These are phyloP conservation scores for Claviceps quebecensis DNA, from an alignment of 2,329 filamentous ascomycete genomes.

Conservation along the genomic window DNA sequence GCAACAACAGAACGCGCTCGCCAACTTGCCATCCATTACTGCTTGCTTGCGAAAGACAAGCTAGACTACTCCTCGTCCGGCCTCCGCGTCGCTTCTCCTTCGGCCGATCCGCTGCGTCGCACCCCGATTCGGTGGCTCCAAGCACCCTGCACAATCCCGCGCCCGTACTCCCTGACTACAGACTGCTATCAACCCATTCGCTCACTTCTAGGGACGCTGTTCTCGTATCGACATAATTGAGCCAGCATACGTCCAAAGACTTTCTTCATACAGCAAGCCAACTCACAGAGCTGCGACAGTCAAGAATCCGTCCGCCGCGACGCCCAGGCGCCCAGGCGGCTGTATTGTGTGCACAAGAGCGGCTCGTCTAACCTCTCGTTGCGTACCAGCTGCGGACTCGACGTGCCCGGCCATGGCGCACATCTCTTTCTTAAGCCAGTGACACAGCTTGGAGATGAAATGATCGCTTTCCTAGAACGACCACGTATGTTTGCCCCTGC, in stretches of 20 bases:
- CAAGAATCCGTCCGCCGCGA: not conserved
- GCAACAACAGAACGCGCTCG: not conserved
- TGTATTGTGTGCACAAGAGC: not conserved
- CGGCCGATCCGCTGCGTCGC: not conserved
- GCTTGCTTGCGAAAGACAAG: not conserved
- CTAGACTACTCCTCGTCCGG: too few species aligned
- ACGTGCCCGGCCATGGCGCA: constrained; percentile 2
- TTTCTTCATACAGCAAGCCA: not conserved
- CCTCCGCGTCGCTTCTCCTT: too few species aligned
- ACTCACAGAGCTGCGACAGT: not conserved
- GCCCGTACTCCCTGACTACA: not conserved
- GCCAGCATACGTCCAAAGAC: not conserved
- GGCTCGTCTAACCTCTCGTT: not conserved
- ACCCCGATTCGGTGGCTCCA: not conserved
- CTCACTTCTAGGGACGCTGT: not conserved
- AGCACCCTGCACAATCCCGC: not conserved
- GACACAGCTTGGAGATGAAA: not conserved
- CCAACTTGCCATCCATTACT: not conserved
- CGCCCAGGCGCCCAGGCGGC: not conserved
- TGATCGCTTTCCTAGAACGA: constrained; percentile 1
- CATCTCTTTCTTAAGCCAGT: constrained; percentile 2
- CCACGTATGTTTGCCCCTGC: constrained; percentile 1
- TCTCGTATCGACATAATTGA: not conserved
- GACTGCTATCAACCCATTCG: not conserved
- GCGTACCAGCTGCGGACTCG: not conserved